Percentiles rank a stretch among this genome's conserved stretches.
These are phyloP conservation scores for Plantago coronopus DNA, from an alignment of 305 asterid genomes.

Conservation along the genomic window DNA sequence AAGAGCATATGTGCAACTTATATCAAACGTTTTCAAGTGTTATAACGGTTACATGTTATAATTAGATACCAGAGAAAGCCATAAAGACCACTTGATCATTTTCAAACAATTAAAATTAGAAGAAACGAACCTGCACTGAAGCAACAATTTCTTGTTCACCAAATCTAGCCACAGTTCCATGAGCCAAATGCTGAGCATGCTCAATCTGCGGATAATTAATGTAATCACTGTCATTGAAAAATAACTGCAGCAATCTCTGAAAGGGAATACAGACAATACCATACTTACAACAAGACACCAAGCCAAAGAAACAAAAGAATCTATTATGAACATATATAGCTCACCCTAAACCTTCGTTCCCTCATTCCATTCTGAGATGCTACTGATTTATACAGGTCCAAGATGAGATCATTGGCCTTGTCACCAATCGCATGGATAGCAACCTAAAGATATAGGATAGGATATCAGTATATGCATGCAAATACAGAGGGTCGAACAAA, in stretches of 20 bases:
- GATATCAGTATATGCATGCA: conserved; percentile 5
- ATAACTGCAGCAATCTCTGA: neutral
- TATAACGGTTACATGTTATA: too few species aligned
- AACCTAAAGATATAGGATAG: conserved; percentile 44
- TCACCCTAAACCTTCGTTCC: conserved; percentile 87
- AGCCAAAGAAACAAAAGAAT: conserved; percentile 13
- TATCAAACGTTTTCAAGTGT: neutral
- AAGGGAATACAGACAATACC: conserved; percentile 19
- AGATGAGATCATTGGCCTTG: conserved; percentile 72
- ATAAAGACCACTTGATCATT: neutral
- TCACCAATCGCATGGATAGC: conserved; percentile 97
- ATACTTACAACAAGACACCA: conserved; percentile 12
- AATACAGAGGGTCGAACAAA: conserved; percentile 7
- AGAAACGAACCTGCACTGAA: conserved; percentile 78
- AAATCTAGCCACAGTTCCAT: conserved; percentile 61
- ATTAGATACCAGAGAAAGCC: neutral
- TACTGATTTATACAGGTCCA: conserved; percentile 78
- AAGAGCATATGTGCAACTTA: conserved; percentile 8
- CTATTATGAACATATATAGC: conserved; percentile 18
- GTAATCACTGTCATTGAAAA: conserved; percentile 16
- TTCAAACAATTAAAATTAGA: neutral
- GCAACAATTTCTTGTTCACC: conserved; percentile 72
- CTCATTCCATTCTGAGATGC: conserved; percentile 58
- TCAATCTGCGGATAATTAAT: conserved; percentile 62
- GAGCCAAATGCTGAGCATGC: conserved; percentile 97